Evolutionary conservation across 805 yeast species (phyloP).

Genomic region (Wickerhamiella domercqiae): DNA sequence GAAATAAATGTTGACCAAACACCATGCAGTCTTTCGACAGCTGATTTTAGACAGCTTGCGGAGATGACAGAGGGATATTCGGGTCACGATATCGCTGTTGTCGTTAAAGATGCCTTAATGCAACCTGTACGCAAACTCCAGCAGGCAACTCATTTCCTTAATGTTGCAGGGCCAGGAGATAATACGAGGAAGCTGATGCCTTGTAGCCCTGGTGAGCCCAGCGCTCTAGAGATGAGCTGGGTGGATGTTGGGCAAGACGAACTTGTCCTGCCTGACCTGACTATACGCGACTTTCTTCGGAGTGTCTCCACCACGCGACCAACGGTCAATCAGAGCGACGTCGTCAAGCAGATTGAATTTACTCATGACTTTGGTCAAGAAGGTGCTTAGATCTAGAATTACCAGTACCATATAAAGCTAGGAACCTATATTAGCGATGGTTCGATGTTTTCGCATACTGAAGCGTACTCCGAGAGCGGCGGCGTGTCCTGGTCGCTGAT

Average conservation of each 20-base stretch:
- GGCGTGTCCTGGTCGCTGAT: constrained; percentile 22
- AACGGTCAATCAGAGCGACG: constrained; percentile 78
- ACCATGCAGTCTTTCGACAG: constrained; percentile 59
- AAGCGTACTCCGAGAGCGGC: constrained; percentile 34
- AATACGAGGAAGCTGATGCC: constrained; percentile 47
- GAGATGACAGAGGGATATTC: constrained; percentile 95
- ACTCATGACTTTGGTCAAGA: constrained; percentile 95
- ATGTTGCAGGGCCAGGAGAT: constrained; percentile 22
- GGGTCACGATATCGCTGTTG: constrained; percentile 94
- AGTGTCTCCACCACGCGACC: constrained; percentile 87
- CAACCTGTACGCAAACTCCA: constrained; percentile 94
- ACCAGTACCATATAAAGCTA: no score
- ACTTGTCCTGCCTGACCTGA: constrained; percentile 74
- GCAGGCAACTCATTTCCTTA: constrained; percentile 87
- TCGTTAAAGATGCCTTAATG: constrained; percentile 94
- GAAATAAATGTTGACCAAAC: constrained; percentile 83
- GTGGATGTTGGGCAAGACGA: constrained; percentile 81
- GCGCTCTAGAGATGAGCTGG: constrained; percentile 86
- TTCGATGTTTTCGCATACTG: constrained; percentile 39
- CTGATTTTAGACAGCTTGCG: constrained; percentile 65
- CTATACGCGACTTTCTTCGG: constrained; percentile 82
- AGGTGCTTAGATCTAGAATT: constrained; percentile 42
- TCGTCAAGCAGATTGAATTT: constrained; percentile 68
- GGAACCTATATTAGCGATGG: constrained; percentile 32
- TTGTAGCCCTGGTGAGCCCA: constrained; percentile 91